A percentile compares a stretch with the other conserved stretches of the same genome.
These are phyloP conservation scores for Talaromyces sp. DNA, from an alignment of 2,329 filamentous ascomycete species.

Conservation along the genomic window DNA sequence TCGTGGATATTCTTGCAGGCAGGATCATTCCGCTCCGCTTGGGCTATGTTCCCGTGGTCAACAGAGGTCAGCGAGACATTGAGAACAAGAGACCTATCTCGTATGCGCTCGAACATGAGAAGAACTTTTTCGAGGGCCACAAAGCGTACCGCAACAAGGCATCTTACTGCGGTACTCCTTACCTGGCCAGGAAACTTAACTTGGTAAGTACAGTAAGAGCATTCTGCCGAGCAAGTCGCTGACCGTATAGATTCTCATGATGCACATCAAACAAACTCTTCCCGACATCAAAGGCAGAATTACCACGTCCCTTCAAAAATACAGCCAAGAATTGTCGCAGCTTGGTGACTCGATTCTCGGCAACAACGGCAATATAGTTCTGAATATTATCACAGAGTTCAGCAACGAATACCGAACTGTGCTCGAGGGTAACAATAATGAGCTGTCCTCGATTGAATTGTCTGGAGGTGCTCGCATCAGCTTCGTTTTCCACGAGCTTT, in stretches of 20 bases:
- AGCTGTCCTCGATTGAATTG: slow-evolving; percentile 87
- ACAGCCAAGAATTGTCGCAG: slow-evolving; percentile 70
- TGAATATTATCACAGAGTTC: slow-evolving; percentile 99
- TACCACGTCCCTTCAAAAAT: slow-evolving; percentile 88
- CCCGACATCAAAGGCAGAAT: slow-evolving; percentile 98
- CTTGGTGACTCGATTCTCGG: slow-evolving; percentile 93
- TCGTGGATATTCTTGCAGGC: slow-evolving; percentile 95
- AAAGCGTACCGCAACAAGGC: slow-evolving; percentile 98
- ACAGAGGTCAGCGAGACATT: slow-evolving; percentile 95
- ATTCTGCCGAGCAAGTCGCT: not conserved
- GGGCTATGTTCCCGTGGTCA: slow-evolving; percentile 96
- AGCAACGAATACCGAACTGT: slow-evolving; percentile 96
- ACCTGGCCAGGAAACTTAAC: slow-evolving; percentile 93
- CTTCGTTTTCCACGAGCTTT: slow-evolving; percentile 98
- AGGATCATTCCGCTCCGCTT: slow-evolving; percentile 92
- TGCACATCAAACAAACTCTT: slow-evolving; percentile 99
- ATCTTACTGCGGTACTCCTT: slow-evolving; percentile 96
- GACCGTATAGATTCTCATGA: slow-evolving; percentile 77
- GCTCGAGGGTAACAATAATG: slow-evolving; percentile 91
- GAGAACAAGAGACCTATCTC: slow-evolving; percentile 96
- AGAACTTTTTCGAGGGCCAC: slow-evolving; percentile 96
- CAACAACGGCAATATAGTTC: slow-evolving; percentile 90
- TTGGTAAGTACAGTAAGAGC: slow-evolving; percentile 45
- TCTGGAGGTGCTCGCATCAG: slow-evolving; percentile 97
- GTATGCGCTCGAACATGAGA: slow-evolving; percentile 85